Base-by-base conservation (phyloP, 108 stramenopile genomes). In the Schizochytrium sp. region DNA sequence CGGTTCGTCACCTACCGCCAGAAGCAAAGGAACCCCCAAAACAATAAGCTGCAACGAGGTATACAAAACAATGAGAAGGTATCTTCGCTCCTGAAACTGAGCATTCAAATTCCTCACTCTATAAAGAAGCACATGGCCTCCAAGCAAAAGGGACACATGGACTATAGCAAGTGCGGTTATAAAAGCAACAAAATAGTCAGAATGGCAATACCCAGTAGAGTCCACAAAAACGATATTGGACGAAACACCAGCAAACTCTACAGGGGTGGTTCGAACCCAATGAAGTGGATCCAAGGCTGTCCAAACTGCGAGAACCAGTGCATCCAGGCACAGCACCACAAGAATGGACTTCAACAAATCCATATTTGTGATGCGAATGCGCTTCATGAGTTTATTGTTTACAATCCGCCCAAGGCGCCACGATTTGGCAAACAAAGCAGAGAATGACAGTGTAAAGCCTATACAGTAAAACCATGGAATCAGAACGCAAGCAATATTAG, bases 391-490 rank as follows among this genome's bases (percentile, higher is more conserved):
- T 53, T 49, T 49, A 40, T 83, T 83, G 53, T 83, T 49, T 47
- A 83, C 76, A 3, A 49, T 55, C 0, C 40, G 19, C 12, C 53
- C 47, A 10, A 83, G 53, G 7, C 76, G 76, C 47, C 47, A 55
- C 50, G 76, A 55, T 53, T 83, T 83, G 76, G 76, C 76, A 42
- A 83, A 55, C n/a, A 83, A 40, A 1, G 50, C 12, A 10, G 50
- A 55, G 40, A 83, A 83, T 40, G 47, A 55, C 28, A 83, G 50
- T 10, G 53, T 55, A 17, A 17, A 83, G 17, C 76, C 76, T 10
- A 83, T 55, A 53, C 76, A 83, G 53, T 83, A 83, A n/a, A 83
- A 53, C 76, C 76, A 83, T 13, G 76, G 50, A 10, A 28, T 17
- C 49, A 83, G 45, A 5, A 42, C 8, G 28, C 76, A 83, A 5